Evolutionary conservation across 192 early-diverging fungal species (phyloP).

Genomic region (Podila verticillata): DNA sequence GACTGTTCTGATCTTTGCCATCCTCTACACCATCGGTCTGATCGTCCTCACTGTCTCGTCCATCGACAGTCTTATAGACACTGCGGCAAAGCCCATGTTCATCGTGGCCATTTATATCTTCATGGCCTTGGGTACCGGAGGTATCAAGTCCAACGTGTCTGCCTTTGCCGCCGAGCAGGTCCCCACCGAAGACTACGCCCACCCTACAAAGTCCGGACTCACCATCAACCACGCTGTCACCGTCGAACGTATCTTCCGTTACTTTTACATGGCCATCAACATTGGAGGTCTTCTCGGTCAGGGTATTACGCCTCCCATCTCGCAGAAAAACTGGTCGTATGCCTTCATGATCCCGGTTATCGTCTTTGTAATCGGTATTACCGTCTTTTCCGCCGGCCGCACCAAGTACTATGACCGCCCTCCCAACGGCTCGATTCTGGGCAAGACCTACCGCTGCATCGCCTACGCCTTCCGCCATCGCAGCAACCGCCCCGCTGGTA

Average conservation of each 20-base stretch:
- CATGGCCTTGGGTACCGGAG: constrained; percentile 81
- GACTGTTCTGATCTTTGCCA: constrained; percentile 73
- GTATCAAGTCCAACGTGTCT: constrained; percentile 83
- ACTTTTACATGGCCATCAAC: constrained; percentile 86
- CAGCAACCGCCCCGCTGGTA: constrained; percentile 67
- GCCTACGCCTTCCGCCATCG: background rate
- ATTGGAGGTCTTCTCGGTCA: constrained; percentile 71
- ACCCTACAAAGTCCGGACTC: constrained; percentile 64
- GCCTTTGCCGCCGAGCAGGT: constrained; percentile 83
- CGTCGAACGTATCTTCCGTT: constrained; percentile 82
- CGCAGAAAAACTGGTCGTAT: constrained; percentile 65
- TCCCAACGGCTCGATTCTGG: constrained; percentile 69
- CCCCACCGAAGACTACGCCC: constrained; percentile 66
- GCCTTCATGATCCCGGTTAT: constrained; percentile 67
- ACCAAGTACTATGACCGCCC: constrained; percentile 61
- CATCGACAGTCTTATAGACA: constrained; percentile 62
- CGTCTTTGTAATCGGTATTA: constrained; percentile 64
- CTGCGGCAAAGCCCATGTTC: constrained; percentile 71
- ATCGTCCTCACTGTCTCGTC: constrained; percentile 71
- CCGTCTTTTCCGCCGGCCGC: constrained; percentile 60
- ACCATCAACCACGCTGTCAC: constrained; percentile 76
- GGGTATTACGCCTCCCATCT: constrained; percentile 61
- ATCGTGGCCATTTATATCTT: constrained; percentile 71
- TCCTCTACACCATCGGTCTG: constrained; percentile 73
- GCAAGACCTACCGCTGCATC: background rate